A percentile compares a stretch with the other conserved stretches of the same genome.
Conservation (phyloP, 1,284 basidiomycete genomes). For the Cystobasidiaceae sp. region DNA sequence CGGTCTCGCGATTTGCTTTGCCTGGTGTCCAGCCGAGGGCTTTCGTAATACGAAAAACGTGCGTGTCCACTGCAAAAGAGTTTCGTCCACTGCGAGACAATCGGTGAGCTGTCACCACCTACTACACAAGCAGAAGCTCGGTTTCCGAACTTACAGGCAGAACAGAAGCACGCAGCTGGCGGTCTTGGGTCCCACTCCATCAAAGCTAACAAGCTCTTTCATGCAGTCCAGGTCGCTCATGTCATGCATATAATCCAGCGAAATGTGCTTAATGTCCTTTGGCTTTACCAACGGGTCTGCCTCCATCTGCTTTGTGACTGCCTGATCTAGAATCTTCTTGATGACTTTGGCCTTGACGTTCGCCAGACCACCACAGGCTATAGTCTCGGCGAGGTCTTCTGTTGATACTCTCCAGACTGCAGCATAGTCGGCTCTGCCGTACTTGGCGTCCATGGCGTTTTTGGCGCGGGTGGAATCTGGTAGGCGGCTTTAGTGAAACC, state of each 20-base stretch:
- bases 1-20: slow-evolving; percentile 59
- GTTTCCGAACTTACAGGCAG: slow-evolving; percentile 51
- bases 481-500: background rate
- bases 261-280: slow-evolving; percentile 25
- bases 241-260: slow-evolving; percentile 36
- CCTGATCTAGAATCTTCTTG: slow-evolving; percentile 55
- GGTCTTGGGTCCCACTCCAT: slow-evolving; percentile 71
- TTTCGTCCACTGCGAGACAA: slow-evolving; percentile 55
- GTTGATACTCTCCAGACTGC: slow-evolving; percentile 57
- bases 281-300: slow-evolving; percentile 1
- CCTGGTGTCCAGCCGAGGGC: slow-evolving; percentile 65
- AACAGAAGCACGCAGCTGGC: slow-evolving; percentile 73
- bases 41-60: slow-evolving; percentile 62
- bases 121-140: too few species aligned
- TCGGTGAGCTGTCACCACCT: too few species aligned
- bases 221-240: slow-evolving; percentile 58
- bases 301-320: slow-evolving; percentile 53
- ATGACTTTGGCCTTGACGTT: slow-evolving; percentile 68
- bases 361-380: slow-evolving; percentile 65
- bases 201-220: slow-evolving; percentile 61
- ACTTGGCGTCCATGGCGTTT: slow-evolving; percentile 55
- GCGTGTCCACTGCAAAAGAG: slow-evolving; percentile 72
- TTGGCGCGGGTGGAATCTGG: slow-evolving; percentile 60
- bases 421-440: slow-evolving; percentile 60
- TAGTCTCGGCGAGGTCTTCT: slow-evolving; percentile 57